These are phyloP conservation scores for Sarocladiaceae sp. DNA, from an alignment of 2,329 filamentous ascomycete species.

Conservation along the genomic window DNA sequence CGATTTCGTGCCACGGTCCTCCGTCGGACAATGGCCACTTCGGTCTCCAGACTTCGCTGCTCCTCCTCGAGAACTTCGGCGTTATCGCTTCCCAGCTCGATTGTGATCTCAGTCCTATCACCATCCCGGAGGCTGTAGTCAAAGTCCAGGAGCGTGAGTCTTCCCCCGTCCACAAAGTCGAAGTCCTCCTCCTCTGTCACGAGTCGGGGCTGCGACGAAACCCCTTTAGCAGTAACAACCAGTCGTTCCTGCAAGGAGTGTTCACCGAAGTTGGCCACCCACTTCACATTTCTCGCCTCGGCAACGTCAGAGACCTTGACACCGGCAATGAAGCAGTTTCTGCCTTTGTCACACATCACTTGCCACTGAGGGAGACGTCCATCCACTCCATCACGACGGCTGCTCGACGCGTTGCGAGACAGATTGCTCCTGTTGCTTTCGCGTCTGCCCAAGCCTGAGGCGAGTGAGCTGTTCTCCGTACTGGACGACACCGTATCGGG, in stretches of 20 bases:
- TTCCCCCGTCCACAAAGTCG: constrained; percentile 72
- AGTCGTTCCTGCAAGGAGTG: constrained; percentile 49
- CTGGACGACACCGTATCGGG: constrained; percentile 32
- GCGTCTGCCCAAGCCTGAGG: constrained; percentile 21
- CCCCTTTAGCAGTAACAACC: constrained; percentile 66
- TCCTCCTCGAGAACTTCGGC: constrained; percentile 69
- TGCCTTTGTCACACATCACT: constrained; percentile 57
- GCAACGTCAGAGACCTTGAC: constrained; percentile 57
- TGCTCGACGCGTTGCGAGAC: constrained; percentile 25
- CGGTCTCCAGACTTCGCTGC: constrained; percentile 65
- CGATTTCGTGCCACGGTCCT: constrained; percentile 63
- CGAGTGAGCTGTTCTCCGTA: constrained; percentile 17
- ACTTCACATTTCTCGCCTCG: constrained; percentile 63
- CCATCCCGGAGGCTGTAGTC: constrained; percentile 55
- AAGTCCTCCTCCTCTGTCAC: constrained; percentile 64
- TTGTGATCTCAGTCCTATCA: constrained; percentile 49
- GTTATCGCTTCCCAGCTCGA: constrained; percentile 67
- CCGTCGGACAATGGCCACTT: constrained; percentile 72
- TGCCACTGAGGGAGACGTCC: constrained; percentile 59
- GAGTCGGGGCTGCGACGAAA: constrained; percentile 46
- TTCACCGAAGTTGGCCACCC: constrained; percentile 54
- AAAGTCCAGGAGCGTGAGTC: constrained; percentile 69
- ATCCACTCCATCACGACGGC: constrained; percentile 22
- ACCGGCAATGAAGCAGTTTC: constrained; percentile 66
- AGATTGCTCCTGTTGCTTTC: constrained; percentile 20